Evolutionary conservation across 2,329 filamentous ascomycete genomes (phyloP), one percentile per base, ranked within the genome.

Genomic region (Beauveria brongniartii): DNA sequence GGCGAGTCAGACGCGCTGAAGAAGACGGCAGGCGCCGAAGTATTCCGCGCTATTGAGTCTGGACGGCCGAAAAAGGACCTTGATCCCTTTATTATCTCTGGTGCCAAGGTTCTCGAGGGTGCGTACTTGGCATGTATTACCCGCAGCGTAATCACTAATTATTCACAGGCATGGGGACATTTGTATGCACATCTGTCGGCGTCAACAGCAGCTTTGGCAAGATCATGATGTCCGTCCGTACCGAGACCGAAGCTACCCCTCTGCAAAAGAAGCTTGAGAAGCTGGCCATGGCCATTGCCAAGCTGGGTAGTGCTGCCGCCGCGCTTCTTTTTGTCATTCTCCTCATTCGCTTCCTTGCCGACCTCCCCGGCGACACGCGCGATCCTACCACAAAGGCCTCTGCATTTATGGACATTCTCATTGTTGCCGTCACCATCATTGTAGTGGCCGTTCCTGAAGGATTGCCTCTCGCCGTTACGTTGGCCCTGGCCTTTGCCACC

Each of bases 301-400:
- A 72, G 63, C 63, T 72, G 28, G 82, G 82, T 30, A 84, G 87
- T 66, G 84, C 83, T 60, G 86, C 90, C 37, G 89, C 89, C 50
- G 73, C 89, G 16, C 73, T 92, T 8, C 78, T 93, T 22, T 93
- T 94, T 70, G 75, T 91, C 57, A 87, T 91, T 26, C 78, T 92
- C 14, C 84, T 92, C 67, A 90, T 93, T 76, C 87, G 90, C 68
- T 93, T 92, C 70, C 76, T 90, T 26, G 86, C 82, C 40, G 73
- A 80, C 18, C 78, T 93, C 8, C 80, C 81, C 5, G 68, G 75
- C 41, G 85, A 82, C 67, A 48, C 65, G 24, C 70, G 65, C 0
- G 73, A 75, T 0, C 75, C 84, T 1, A 77, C 83, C 0, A 74
- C 81, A 55, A 91, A 91, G 73, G 74, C 70, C 0, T 75, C 75